Evolutionary conservation across 139 green algal species (phyloP).

Genomic region (Microglena sp.): DNA sequence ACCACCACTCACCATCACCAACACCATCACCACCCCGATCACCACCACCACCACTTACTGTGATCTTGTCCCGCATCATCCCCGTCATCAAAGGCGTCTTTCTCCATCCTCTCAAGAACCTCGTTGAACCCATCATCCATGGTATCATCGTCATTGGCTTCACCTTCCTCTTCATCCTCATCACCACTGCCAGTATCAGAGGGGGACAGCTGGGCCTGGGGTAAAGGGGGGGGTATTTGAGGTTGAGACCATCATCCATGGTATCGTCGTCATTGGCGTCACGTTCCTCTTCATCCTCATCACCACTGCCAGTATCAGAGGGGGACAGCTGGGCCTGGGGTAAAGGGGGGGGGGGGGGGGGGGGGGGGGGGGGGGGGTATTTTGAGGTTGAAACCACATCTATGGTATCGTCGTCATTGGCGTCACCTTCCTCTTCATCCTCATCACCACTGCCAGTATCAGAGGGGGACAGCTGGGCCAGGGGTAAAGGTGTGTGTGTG

Average conservation of each 20-base stretch:
- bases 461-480: neutral
- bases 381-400: too few species aligned
- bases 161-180: neutral
- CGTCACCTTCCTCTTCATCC: neutral
- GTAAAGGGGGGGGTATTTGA: too few species aligned
- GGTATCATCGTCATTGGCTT: constrained; percentile 7
- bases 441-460: neutral
- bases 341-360: too few species aligned
- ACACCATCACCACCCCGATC: too few species aligned
- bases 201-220: neutral
- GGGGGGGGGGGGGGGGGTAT: too few species aligned
- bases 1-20: too few species aligned
- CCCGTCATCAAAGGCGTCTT: neutral
- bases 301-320: constrained; percentile 5
- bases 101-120: neutral
- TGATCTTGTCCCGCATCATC: too few species aligned
- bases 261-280: constrained; percentile 8
- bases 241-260: too few species aligned
- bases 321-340: neutral
- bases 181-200: constrained; percentile 7
- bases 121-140: constrained; percentile 1
- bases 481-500: too few species aligned
- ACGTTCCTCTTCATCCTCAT: neutral
- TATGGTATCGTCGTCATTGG: neutral
- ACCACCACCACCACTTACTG: too few species aligned